Percentiles rank a stretch among this genome's conserved stretches.
These are phyloP conservation scores for Rubroboletus satanas DNA, from an alignment of 768 basidiomycete genomes.

Conservation along the genomic window DNA sequence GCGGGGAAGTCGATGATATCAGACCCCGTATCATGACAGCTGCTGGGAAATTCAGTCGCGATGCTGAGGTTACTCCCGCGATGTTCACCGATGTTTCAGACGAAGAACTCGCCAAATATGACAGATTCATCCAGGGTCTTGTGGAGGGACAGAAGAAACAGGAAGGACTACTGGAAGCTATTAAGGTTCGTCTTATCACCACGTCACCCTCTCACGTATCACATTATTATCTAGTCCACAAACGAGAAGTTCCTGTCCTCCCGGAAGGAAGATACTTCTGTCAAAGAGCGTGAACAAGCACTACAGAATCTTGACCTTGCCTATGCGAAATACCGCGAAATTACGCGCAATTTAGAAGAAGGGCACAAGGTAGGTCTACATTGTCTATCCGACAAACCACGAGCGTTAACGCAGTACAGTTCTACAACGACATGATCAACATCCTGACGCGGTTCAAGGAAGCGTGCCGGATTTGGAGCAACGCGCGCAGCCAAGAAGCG, in stretches of 20 bases:
- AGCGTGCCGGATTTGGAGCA: slow-evolving; percentile 71
- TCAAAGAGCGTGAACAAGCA: slow-evolving; percentile 78
- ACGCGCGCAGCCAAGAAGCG: slow-evolving; percentile 66
- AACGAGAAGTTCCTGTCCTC: slow-evolving; percentile 75
- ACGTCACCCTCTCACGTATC: not conserved
- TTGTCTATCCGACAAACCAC: not conserved
- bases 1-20: slow-evolving; percentile 71
- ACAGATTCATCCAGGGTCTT: slow-evolving; percentile 63
- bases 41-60: slow-evolving; percentile 60
- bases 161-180: slow-evolving; percentile 55
- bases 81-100: slow-evolving; percentile 87
- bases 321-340: slow-evolving; percentile 84
- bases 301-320: slow-evolving; percentile 81
- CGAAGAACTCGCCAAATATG: slow-evolving; percentile 77
- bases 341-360: slow-evolving; percentile 80
- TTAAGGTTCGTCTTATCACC: slow-evolving; percentile 52
- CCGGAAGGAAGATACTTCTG: slow-evolving; percentile 68
- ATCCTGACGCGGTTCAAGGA: slow-evolving; percentile 74
- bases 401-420: slow-evolving; percentile 42
- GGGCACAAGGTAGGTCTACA: slow-evolving; percentile 62
- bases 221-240: slow-evolving; percentile 40
- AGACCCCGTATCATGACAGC: slow-evolving; percentile 60
- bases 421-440: slow-evolving; percentile 81
- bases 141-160: slow-evolving; percentile 55
- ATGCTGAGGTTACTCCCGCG: slow-evolving; percentile 70